These are phyloP conservation scores for Rasamsonia emersonii DNA, from an alignment of 2,329 filamentous ascomycete genomes.

Conservation along the genomic window DNA sequence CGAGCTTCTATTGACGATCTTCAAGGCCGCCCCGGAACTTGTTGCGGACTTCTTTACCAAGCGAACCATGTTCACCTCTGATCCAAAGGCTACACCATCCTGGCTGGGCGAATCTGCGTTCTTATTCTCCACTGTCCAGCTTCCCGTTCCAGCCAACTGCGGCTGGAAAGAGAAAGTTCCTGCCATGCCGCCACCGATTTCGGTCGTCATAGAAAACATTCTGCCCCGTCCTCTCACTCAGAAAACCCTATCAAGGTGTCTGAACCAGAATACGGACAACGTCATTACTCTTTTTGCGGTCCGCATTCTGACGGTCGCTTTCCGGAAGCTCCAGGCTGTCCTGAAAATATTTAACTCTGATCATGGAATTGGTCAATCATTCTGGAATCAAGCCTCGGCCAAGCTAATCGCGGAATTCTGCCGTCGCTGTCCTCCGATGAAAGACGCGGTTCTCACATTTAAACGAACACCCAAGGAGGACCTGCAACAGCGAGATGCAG, in stretches of 20 bases:
- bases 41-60: conserved; percentile 78
- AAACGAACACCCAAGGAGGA: conserved; percentile 60
- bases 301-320: conserved; percentile 66
- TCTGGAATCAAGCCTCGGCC: conserved; percentile 63
- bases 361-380: conserved; percentile 33
- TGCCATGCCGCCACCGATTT: conserved; percentile 64
- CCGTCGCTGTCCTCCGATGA: conserved; percentile 69
- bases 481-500: conserved; percentile 65
- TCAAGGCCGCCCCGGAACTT: conserved; percentile 73
- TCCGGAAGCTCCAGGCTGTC: conserved; percentile 65
- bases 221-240: conserved; percentile 74
- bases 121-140: conserved; percentile 68
- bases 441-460: conserved; percentile 68
- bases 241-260: conserved; percentile 67
- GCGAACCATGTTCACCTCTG: conserved; percentile 73
- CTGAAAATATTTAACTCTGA: conserved; percentile 52
- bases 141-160: conserved; percentile 64
- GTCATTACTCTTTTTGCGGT: conserved; percentile 78
- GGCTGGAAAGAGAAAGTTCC: conserved; percentile 58
- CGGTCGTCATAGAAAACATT: conserved; percentile 74
- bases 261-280: conserved; percentile 62
- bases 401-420: conserved; percentile 67
- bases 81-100: conserved; percentile 83
- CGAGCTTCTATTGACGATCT: conserved; percentile 71
- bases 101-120: conserved; percentile 94